These are phyloP conservation scores for Metarhizium robertsii DNA, from an alignment of 2,329 filamentous ascomycete species.

Conservation along the genomic window DNA sequence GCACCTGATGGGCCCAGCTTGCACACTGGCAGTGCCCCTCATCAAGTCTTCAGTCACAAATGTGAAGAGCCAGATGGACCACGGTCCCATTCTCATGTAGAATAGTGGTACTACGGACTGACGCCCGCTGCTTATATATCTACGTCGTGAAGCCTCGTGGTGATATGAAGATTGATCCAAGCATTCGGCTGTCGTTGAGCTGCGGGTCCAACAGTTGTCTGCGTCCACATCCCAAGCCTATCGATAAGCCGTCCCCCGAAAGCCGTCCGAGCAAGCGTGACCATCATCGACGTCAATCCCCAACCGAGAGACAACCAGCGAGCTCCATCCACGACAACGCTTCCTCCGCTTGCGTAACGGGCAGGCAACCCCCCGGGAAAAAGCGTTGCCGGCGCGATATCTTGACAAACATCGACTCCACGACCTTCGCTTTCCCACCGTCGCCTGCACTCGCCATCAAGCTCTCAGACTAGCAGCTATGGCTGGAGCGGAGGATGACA, in stretches of 20 bases:
- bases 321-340: not conserved
- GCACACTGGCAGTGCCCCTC: too few relatives aligned
- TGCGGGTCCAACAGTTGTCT: too few relatives aligned
- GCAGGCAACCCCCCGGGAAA: not conserved
- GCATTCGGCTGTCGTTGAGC: too few relatives aligned
- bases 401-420: not conserved
- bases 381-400: not conserved
- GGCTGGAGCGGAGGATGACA: slow-evolving; percentile 25
- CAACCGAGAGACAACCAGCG: not conserved
- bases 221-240: not conserved
- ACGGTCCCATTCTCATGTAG: too few relatives aligned
- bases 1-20: too few relatives aligned
- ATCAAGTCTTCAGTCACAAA: too few relatives aligned
- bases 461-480: slow-evolving; percentile 12
- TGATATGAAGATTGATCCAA: too few relatives aligned
- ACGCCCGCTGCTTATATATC: too few relatives aligned
- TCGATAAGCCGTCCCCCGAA: slow-evolving; percentile 3
- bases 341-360: not conserved
- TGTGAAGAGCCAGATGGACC: too few relatives aligned
- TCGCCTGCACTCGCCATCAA: not conserved
- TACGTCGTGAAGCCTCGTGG: too few relatives aligned
- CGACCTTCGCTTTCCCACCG: not conserved
- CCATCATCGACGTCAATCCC: not conserved
- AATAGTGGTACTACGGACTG: too few relatives aligned
- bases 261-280: not conserved